phyloP scores from a whole-genome alignment of 1,139 yeast species.

The Yamadazyma atlantica region DNA sequence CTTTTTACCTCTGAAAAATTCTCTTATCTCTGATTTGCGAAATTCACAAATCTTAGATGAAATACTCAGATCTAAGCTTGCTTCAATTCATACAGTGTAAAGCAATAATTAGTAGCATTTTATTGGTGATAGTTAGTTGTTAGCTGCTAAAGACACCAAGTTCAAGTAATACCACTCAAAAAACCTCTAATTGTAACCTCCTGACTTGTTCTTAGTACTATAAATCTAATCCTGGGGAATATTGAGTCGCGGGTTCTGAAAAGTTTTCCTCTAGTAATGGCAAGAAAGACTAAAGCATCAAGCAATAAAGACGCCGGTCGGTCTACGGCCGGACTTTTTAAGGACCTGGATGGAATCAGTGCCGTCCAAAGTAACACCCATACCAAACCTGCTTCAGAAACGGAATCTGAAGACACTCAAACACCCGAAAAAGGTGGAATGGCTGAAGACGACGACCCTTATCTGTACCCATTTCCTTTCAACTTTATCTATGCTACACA shows the following conservation, averaged over 20 bases:
- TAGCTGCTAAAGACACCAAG: too few species aligned
- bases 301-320: constrained; percentile 8
- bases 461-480: constrained; percentile 24
- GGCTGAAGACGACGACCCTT: constrained; percentile 19
- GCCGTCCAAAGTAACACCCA: background rate
- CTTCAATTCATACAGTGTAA: too few species aligned
- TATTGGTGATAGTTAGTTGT: too few species aligned
- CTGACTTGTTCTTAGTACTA: too few species aligned
- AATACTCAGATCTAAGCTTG: too few species aligned
- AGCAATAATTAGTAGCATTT: too few species aligned
- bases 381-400: background rate
- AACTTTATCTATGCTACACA: constrained; percentile 33
- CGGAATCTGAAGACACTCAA: constrained; percentile 8
- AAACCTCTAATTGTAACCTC: too few species aligned
- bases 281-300: constrained; percentile 12
- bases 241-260: constrained; percentile 2
- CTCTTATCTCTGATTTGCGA: too few species aligned
- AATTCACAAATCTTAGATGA: too few species aligned
- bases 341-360: constrained; percentile 14
- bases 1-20: too few species aligned
- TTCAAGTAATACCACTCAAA: too few species aligned
- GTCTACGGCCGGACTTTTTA: constrained; percentile 24
- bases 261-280: constrained; percentile 10
- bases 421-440: constrained; percentile 7
- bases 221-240: too few species aligned